A percentile compares a stretch with the other conserved stretches of the same genome.
Evolutionary conservation across 2,329 filamentous ascomycete genomes (phyloP).

Genomic region (Ceratocystis ficicola): DNA sequence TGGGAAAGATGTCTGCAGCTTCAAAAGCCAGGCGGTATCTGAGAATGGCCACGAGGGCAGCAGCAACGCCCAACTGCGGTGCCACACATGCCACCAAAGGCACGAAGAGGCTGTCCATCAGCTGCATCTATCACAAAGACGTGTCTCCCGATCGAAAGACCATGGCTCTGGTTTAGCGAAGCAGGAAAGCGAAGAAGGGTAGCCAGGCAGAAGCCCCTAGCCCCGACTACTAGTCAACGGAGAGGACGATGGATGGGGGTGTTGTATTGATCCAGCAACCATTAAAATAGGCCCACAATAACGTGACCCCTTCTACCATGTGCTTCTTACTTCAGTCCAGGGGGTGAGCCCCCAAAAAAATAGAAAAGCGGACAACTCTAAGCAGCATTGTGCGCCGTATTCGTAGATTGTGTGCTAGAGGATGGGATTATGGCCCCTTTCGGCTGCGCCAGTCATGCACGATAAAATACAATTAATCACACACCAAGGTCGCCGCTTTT

Average conservation of each 20-base stretch:
- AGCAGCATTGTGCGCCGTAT: not conserved
- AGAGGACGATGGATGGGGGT: too few species aligned
- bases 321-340: not conserved
- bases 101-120: too few species aligned
- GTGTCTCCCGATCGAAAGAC: too few species aligned
- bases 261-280: not conserved
- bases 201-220: not conserved
- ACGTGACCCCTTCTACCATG: not conserved
- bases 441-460: not conserved
- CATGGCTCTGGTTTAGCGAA: too few species aligned
- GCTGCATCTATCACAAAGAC: too few species aligned
- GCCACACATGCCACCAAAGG: too few species aligned
- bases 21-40: too few species aligned
- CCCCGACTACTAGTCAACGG: not conserved
- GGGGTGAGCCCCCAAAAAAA: not conserved
- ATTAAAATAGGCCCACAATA: not conserved
- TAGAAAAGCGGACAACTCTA: not conserved
- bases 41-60: too few species aligned
- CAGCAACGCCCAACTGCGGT: too few species aligned
- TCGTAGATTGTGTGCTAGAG: not conserved
- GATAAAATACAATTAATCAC: not conserved
- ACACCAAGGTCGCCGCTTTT: not conserved
- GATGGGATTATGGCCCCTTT: not conserved
- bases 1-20: too few species aligned
- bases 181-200: too few species aligned